Conservation (phyloP, 805 yeast species). For the Kodamaea jinghongensis region DNA sequence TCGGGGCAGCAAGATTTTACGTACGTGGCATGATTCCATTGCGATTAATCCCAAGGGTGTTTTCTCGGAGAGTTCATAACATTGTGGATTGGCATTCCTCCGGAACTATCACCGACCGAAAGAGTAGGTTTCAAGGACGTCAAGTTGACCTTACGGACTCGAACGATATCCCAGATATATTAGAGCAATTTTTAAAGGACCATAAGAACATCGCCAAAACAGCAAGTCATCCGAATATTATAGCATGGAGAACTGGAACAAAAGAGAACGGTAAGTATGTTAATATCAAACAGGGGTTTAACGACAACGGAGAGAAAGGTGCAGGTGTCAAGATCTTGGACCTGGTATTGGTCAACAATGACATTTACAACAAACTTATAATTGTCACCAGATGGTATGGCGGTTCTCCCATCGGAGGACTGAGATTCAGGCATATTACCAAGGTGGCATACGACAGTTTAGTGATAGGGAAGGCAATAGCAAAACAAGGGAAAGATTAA, state of each 20-base stretch:
- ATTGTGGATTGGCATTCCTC: slow-evolving; percentile 32
- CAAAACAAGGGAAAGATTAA: not conserved
- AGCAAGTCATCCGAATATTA: slow-evolving; percentile 71
- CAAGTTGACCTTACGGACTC: slow-evolving; percentile 39
- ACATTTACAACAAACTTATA: slow-evolving; percentile 53
- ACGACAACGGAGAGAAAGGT: slow-evolving; percentile 74
- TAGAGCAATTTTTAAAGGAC: slow-evolving; percentile 39
- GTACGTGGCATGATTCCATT: no score
- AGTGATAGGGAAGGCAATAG: not conserved
- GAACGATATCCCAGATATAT: slow-evolving; percentile 41
- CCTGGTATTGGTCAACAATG: slow-evolving; percentile 49
- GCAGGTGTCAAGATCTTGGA: slow-evolving; percentile 60
- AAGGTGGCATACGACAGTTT: slow-evolving; percentile 54
- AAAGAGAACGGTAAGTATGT: slow-evolving; percentile 10
- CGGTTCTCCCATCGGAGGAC: slow-evolving; percentile 70
- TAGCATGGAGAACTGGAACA: slow-evolving; percentile 60
- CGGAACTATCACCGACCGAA: slow-evolving; percentile 40
- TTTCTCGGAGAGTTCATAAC: not conserved
- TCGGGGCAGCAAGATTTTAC: no score
- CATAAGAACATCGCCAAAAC: slow-evolving; percentile 48
- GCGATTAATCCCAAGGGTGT: not conserved
- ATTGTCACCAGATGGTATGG: slow-evolving; percentile 84
- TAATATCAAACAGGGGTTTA: slow-evolving; percentile 53
- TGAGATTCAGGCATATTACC: slow-evolving; percentile 66
- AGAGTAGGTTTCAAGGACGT: slow-evolving; percentile 69